Evolutionary conservation across 371 early-diverging fungal species (phyloP).

Genomic region (Zancudomyces culisetae): DNA sequence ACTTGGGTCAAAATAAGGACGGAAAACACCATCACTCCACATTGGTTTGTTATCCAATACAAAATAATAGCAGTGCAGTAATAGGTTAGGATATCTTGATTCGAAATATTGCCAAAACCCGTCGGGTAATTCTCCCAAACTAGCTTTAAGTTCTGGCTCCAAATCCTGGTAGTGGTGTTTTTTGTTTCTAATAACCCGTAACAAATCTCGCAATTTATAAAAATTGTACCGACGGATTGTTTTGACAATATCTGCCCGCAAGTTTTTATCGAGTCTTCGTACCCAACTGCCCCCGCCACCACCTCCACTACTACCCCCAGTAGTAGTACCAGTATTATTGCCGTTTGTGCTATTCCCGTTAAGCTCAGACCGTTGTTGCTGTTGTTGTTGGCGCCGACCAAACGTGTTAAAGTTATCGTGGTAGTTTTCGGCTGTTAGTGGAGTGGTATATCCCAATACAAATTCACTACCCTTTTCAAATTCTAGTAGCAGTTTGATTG

Average conservation of each 20-base stretch:
- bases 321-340: too few relatives aligned
- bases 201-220: constrained; percentile 57
- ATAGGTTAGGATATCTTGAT: constrained; percentile 68
- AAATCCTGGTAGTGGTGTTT: constrained; percentile 94
- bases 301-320: neutral
- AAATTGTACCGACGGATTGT: constrained; percentile 85
- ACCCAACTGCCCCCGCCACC: constrained; percentile 49
- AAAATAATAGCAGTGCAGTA: constrained; percentile 36
- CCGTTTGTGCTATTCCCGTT: too few relatives aligned
- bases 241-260: constrained; percentile 56
- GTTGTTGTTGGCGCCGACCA: neutral
- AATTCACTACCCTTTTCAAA: constrained; percentile 21
- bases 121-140: constrained; percentile 73
- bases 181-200: constrained; percentile 88
- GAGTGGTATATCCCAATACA: constrained; percentile 17
- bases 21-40: constrained; percentile 17
- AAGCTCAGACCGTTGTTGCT: too few relatives aligned
- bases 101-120: constrained; percentile 77
- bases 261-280: constrained; percentile 48
- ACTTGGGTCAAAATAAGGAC: constrained; percentile 12
- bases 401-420: neutral
- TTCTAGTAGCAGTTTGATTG: constrained; percentile 11
- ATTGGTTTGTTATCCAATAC: constrained; percentile 19
- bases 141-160: constrained; percentile 44
- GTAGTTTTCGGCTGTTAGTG: neutral